Conservation (phyloP, 805 yeast genomes). For the Yamadazyma laniorum region DNA sequence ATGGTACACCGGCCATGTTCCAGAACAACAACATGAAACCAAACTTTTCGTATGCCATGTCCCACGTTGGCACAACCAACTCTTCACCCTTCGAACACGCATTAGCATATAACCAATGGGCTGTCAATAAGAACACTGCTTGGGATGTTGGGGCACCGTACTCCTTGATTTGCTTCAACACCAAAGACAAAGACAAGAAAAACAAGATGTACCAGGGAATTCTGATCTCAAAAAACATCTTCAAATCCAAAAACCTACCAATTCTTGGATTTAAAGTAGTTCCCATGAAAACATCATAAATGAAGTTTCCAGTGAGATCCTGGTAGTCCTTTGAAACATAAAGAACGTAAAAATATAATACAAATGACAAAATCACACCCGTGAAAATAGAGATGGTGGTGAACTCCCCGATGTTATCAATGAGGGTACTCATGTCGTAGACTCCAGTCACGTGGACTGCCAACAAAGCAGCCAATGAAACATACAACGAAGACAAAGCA, state of each 20-base stretch:
- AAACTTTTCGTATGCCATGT: conserved; percentile 98
- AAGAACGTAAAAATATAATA: conserved; percentile 67
- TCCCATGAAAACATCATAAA: conserved; percentile 95
- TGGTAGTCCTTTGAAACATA: conserved; percentile 72
- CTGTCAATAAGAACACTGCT: conserved; percentile 67
- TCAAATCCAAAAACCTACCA: conserved; percentile 81
- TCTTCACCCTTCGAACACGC: conserved; percentile 99
- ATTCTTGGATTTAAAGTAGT: conserved; percentile 95
- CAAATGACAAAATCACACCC: conserved; percentile 69
- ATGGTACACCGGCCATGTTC: conserved; percentile 99
- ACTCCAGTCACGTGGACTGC: conserved; percentile 70
- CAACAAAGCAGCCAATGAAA: conserved; percentile 56
- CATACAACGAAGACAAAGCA: conserved; percentile 82
- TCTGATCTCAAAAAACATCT: conserved; percentile 97
- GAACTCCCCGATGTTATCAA: conserved; percentile 84
- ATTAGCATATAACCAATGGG: conserved; percentile 93
- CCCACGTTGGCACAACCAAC: conserved; percentile 97
- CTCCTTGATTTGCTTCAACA: conserved; percentile 73
- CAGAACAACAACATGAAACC: conserved; percentile 99
- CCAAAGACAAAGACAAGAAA: conserved; percentile 71
- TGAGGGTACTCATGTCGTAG: conserved; percentile 68
- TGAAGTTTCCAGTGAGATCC: conserved; percentile 84
- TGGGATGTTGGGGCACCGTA: conserved; percentile 82
- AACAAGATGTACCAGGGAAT: conserved; percentile 93
- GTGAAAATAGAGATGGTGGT: conserved; percentile 87